phyloP scores from a whole-genome alignment of 2,329 filamentous ascomycete genomes.

The Arthrobotrys iridis region DNA sequence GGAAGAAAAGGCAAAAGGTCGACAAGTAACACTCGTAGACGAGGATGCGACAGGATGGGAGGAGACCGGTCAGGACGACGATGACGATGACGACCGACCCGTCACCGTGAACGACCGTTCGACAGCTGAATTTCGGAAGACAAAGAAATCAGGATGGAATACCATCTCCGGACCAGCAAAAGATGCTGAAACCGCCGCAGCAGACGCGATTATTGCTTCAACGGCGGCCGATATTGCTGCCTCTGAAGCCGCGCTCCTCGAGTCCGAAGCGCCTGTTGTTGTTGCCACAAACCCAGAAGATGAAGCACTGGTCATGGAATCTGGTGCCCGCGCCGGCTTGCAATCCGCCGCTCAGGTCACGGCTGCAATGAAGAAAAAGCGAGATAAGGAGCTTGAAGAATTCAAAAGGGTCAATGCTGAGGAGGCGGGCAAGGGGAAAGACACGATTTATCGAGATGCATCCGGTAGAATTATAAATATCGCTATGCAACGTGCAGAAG shows the following conservation, averaged over 20 bases:
- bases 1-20: slow-evolving; percentile 61
- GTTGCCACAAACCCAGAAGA: slow-evolving; percentile 65
- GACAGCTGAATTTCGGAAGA: slow-evolving; percentile 63
- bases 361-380: slow-evolving; percentile 73
- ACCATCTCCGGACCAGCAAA: slow-evolving; percentile 56
- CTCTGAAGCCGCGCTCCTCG: slow-evolving; percentile 61
- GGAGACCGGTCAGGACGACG: slow-evolving; percentile 61
- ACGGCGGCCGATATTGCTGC: slow-evolving; percentile 74
- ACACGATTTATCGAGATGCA: slow-evolving; percentile 95
- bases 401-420: slow-evolving; percentile 63
- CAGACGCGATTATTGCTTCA: slow-evolving; percentile 80
- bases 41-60: slow-evolving; percentile 70
- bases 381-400: slow-evolving; percentile 70
- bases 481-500: slow-evolving; percentile 86
- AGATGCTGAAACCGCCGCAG: slow-evolving; percentile 70
- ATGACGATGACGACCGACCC: slow-evolving; percentile 66
- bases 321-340: slow-evolving; percentile 85
- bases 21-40: slow-evolving; percentile 72
- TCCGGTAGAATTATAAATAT: slow-evolving; percentile 94
- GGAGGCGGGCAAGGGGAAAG: slow-evolving; percentile 66
- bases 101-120: slow-evolving; percentile 59
- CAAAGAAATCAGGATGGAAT: slow-evolving; percentile 46
- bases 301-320: slow-evolving; percentile 78
- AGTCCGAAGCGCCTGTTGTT: slow-evolving; percentile 66
- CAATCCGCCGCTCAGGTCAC: slow-evolving; percentile 84